These are phyloP conservation scores for Fonsecaea multimorphosa DNA, from an alignment of 2,329 filamentous ascomycete genomes.

Conservation along the genomic window DNA sequence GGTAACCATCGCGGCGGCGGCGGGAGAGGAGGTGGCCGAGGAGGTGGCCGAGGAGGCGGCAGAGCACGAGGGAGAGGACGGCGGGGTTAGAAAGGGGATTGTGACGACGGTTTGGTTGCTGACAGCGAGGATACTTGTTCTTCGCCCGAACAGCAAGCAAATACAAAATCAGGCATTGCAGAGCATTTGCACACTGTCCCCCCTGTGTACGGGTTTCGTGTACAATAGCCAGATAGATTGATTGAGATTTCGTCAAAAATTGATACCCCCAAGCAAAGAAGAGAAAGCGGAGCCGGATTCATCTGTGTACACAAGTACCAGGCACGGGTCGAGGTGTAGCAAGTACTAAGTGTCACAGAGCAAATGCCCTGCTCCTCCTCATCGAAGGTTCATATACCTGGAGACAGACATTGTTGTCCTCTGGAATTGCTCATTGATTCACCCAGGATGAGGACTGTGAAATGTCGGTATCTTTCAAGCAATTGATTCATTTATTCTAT, in stretches of 20 bases:
- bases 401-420: too few relatives aligned
- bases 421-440: too few relatives aligned
- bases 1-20: conserved; percentile 26
- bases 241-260: background rate
- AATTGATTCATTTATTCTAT: too few relatives aligned
- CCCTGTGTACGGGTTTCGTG: background rate
- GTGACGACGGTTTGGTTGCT: background rate
- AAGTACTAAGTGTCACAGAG: too few relatives aligned
- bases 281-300: background rate
- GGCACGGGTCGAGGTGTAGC: too few relatives aligned
- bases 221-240: background rate
- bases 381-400: too few relatives aligned
- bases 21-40: conserved; percentile 26
- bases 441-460: too few relatives aligned
- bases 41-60: conserved; percentile 30
- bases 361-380: too few relatives aligned
- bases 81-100: background rate
- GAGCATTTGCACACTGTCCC: background rate
- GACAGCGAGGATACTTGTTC: background rate
- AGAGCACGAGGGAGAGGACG: conserved; percentile 28
- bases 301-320: background rate
- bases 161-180: background rate
- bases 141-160: background rate
- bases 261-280: background rate
- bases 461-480: too few relatives aligned